Conservation (phyloP, 352 stramenopile genomes). For the Phytopythium oedochilum region DNA sequence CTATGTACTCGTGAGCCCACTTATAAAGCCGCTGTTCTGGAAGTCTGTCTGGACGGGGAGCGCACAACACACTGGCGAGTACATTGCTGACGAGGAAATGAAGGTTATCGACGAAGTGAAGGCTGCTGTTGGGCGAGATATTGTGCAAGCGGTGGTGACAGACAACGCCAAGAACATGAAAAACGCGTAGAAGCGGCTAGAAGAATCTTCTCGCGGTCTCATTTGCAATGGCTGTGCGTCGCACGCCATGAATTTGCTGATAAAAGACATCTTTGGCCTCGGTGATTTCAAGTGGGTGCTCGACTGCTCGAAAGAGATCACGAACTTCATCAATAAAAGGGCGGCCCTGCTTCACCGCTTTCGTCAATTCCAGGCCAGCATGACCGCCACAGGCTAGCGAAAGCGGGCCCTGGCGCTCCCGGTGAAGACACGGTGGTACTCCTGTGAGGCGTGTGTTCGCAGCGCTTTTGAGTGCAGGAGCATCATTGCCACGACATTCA, state of each 20-base stretch:
- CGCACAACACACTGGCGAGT: neutral
- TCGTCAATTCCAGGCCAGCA: conserved; percentile 4
- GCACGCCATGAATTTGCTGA: too few species aligned
- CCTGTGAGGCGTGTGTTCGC: too few species aligned
- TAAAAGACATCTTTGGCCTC: conserved; percentile 11
- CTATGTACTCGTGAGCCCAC: conserved; percentile 5
- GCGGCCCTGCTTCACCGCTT: conserved; percentile 7
- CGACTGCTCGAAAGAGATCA: neutral
- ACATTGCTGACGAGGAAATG: conserved; percentile 4
- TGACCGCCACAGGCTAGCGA: neutral
- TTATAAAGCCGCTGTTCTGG: conserved; percentile 4
- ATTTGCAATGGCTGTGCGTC: conserved; percentile 11
- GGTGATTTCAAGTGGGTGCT: neutral
- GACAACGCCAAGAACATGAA: conserved; percentile 14
- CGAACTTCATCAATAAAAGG: conserved; percentile 6
- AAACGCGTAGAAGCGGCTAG: neutral
- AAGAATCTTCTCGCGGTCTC: neutral
- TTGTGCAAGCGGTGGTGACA: conserved; percentile 7
- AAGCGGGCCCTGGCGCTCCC: too few species aligned
- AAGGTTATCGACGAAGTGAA: conserved; percentile 6
- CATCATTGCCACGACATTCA: too few species aligned
- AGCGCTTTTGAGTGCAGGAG: too few species aligned
- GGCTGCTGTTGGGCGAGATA: neutral
- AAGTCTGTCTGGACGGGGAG: neutral
- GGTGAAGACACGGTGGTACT: too few species aligned